phyloP scores from a whole-genome alignment of 2,329 filamentous ascomycete species.

The Epichloe sibirici region DNA sequence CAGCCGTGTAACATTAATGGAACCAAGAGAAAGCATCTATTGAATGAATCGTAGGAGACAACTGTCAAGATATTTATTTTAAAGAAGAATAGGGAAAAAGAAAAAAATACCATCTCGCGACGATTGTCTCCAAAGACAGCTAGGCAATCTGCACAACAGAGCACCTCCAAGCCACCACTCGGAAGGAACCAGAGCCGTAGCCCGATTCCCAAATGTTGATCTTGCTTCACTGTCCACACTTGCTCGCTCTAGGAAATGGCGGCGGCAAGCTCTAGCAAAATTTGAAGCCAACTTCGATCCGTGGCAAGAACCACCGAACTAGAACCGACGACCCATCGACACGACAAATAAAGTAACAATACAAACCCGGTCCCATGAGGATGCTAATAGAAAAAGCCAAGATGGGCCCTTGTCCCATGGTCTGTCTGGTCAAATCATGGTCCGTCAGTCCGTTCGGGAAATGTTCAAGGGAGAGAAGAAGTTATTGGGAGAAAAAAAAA shows the following conservation, averaged over 20 bases:
- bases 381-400: not conserved
- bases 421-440: no score
- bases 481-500: not conserved
- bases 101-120: conserved; percentile 5
- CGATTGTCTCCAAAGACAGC: conserved; percentile 7
- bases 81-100: conserved; percentile 9
- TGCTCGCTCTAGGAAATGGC: conserved; percentile 40
- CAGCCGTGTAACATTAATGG: no score
- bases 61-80: no score
- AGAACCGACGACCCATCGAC: no score
- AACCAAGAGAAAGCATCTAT: no score
- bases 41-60: no score
- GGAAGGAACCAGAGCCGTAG: conserved; percentile 12
- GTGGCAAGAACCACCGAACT: not conserved
- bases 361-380: not conserved
- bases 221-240: conserved; percentile 61
- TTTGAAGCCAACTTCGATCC: conserved; percentile 37
- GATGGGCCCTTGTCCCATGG: not conserved
- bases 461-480: no score
- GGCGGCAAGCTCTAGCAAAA: conserved; percentile 56
- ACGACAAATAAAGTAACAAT: no score
- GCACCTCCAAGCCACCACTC: conserved; percentile 17
- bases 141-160: conserved; percentile 12
- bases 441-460: no score
- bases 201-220: conserved; percentile 27